Conservation (phyloP, 2,329 filamentous ascomycete genomes). For the Clonostachys byssicola region DNA sequence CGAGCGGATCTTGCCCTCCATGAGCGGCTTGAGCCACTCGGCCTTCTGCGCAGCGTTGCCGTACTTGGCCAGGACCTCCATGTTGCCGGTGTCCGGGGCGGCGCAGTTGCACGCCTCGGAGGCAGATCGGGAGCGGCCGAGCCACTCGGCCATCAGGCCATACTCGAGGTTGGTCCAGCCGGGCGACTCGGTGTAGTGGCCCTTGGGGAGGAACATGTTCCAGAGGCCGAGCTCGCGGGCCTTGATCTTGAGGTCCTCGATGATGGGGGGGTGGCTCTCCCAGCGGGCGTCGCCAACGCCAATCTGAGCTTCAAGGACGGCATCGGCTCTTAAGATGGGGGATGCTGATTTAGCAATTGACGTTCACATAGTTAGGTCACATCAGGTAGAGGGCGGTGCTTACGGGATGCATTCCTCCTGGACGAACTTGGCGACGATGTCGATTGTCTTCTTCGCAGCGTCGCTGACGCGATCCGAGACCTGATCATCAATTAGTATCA, state of each 20-base stretch:
- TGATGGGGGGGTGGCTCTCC: conserved; percentile 71
- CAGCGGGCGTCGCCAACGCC: conserved; percentile 75
- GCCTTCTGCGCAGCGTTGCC: conserved; percentile 82
- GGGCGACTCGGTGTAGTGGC: conserved; percentile 91
- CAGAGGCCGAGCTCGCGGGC: conserved; percentile 82
- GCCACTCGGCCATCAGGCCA: conserved; percentile 92
- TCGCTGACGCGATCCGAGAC: conserved; percentile 68
- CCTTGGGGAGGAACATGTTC: conserved; percentile 97
- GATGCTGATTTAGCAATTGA: not conserved
- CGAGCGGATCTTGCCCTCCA: conserved; percentile 81
- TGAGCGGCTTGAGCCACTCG: conserved; percentile 74
- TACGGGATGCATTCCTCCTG: conserved; percentile 89
- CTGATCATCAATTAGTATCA: conserved; percentile 15
- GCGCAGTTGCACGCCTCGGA: conserved; percentile 88
- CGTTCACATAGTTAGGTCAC: not conserved
- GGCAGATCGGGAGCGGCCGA: conserved; percentile 80
- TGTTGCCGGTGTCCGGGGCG: conserved; percentile 90
- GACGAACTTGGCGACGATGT: conserved; percentile 91
- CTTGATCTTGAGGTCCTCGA: conserved; percentile 86
- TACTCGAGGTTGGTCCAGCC: conserved; percentile 97
- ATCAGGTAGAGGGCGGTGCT: conserved; percentile 15
- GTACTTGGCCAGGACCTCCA: conserved; percentile 93
- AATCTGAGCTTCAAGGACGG: conserved; percentile 75
- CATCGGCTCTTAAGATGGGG: conserved; percentile 57
- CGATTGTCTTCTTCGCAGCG: conserved; percentile 76